Base-by-base conservation (phyloP, 495 filamentous ascomycete genomes). In the Friedmanniomyces simplex region DNA sequence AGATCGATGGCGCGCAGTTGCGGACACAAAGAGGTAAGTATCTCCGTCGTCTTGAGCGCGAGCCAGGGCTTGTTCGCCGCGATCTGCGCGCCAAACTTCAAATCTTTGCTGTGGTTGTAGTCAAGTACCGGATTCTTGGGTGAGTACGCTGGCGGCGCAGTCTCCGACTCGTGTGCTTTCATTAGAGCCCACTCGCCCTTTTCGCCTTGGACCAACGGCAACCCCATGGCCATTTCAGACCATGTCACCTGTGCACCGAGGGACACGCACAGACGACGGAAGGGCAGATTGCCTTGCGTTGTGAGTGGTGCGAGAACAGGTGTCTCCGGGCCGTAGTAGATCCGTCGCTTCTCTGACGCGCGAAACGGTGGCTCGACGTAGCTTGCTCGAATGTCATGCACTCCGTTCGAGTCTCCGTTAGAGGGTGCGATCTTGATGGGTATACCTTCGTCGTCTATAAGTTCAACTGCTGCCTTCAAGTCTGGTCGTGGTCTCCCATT, bases 271-370 rank as follows among this genome's bases (percentile, higher is more conserved):
- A 98, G 80, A 51, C 94, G 81, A 45, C 93, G 86, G 75, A 96
- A 98, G 1, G 93, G 94, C 26, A 97, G 74, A 63, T 98, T 98
- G n/a, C 93, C 93, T 71, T 96, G 93, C 1, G 93, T 98, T 0
- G 93, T 88, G 49, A 88, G 70, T 42, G 93, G 93, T 2, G 94
- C 93, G 18, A 98, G 77, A 24, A 90, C 79, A 0, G 94, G 91
- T 2, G 93, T 97, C 64, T 97, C 91, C 6, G 83, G 82, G 10
- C 91, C 89, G 67, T 96, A 96, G 69, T 97, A 96, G 51, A 97
- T 73, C 57, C 82, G 85, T 51, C 90, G 77, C 74, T 98, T 98
- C 72, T 98, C 93, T 0, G 91, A 95, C 0, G 91, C 83, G 61
- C 85, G 78, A 59, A 95, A 82, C 0, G 94, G 91, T 24, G 89